Evolutionary conservation across 1,139 yeast species (phyloP).

Genomic region (Yamadazyma diospyri): DNA sequence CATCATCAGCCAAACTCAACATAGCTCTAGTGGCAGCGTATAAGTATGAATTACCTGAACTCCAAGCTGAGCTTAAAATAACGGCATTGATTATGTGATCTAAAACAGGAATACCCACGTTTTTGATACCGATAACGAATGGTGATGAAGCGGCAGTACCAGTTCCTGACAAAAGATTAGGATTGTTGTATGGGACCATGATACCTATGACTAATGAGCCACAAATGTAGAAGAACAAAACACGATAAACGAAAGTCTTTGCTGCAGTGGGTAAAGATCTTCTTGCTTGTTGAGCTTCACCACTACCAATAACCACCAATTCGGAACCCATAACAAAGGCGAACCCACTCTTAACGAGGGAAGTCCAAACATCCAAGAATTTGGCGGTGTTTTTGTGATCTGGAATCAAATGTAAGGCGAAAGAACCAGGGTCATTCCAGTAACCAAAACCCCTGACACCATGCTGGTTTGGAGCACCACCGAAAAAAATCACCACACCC

Average conservation of each 20-base stretch:
- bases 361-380: constrained; percentile 27
- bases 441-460: constrained; percentile 26
- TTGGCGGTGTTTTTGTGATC: constrained; percentile 19
- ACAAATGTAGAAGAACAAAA: constrained; percentile 39
- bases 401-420: constrained; percentile 16
- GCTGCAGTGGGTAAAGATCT: constrained; percentile 46
- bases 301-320: constrained; percentile 41
- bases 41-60: constrained; percentile 46
- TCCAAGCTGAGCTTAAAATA: constrained; percentile 49
- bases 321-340: constrained; percentile 49
- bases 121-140: constrained; percentile 49
- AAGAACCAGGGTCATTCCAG: constrained; percentile 29
- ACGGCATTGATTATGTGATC: constrained; percentile 51
- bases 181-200: constrained; percentile 44
- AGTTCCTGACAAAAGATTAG: constrained; percentile 26
- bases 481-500: constrained; percentile 28
- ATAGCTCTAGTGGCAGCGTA: constrained; percentile 42
- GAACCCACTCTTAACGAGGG: constrained; percentile 26
- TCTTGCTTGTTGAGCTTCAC: constrained; percentile 50
- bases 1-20: constrained; percentile 45
- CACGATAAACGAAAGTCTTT: constrained; percentile 43
- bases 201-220: constrained; percentile 44
- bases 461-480: constrained; percentile 25
- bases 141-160: constrained; percentile 49
- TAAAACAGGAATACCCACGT: constrained; percentile 46